Evolutionary conservation across 2,329 filamentous ascomycete genomes (phyloP).

Genomic region (Cadophora malorum): DNA sequence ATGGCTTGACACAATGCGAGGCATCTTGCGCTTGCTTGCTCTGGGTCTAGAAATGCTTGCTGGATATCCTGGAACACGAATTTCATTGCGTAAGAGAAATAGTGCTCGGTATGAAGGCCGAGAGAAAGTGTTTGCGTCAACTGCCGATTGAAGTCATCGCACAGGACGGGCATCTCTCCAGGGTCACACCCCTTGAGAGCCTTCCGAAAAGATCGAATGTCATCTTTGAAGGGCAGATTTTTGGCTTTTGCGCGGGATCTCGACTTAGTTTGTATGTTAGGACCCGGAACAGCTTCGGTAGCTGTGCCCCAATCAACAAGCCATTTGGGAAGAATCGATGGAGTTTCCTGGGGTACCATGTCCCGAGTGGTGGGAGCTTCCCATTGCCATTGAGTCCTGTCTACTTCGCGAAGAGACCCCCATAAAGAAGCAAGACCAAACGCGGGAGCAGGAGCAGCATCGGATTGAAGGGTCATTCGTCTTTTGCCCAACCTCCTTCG

Average conservation of each 20-base stretch:
- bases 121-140: constrained; percentile 38
- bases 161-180: constrained; percentile 24
- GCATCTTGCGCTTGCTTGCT: constrained; percentile 15
- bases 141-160: constrained; percentile 32
- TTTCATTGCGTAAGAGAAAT: constrained; percentile 27
- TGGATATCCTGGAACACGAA: constrained; percentile 26
- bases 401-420: constrained; percentile 36
- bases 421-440: constrained; percentile 32
- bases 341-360: constrained; percentile 14
- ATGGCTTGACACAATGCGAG: constrained; percentile 37
- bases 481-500: constrained; percentile 45
- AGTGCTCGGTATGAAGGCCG: constrained; percentile 33
- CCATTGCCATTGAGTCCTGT: constrained; percentile 43
- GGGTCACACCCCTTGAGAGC: constrained; percentile 16
- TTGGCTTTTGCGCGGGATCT: neutral
- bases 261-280: neutral
- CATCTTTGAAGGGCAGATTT: neutral
- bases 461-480: constrained; percentile 42
- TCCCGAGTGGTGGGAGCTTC: constrained; percentile 39
- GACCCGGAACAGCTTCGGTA: neutral
- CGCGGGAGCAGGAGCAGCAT: constrained; percentile 32
- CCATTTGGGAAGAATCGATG: constrained; percentile 35
- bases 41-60: constrained; percentile 14
- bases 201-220: constrained; percentile 31
- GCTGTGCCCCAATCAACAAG: constrained; percentile 31